phyloP scores from a whole-genome alignment of 371 early-diverging fungal species.

The Mortierella sp. region DNA sequence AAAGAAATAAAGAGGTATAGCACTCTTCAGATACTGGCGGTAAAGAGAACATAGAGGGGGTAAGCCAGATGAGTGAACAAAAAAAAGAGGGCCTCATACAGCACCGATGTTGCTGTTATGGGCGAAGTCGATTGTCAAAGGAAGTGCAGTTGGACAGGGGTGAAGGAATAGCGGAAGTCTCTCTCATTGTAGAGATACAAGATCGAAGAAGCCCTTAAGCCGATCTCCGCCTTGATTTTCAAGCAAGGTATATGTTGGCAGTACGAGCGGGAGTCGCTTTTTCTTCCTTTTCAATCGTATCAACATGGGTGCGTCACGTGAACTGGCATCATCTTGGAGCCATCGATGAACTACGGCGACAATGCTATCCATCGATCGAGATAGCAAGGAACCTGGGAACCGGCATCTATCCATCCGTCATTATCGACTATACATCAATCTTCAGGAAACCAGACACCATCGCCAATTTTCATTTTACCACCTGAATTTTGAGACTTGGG shows the following conservation, averaged over 20 bases:
- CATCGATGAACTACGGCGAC: background rate
- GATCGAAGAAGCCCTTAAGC: background rate
- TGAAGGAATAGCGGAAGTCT: background rate
- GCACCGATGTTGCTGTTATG: background rate
- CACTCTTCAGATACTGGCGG: no score
- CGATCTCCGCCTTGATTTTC: background rate
- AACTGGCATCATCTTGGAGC: constrained; percentile 3
- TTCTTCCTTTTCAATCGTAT: constrained; percentile 47
- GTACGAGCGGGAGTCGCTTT: constrained; percentile 2
- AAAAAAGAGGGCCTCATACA: no score
- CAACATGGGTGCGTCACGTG: constrained; percentile 48
- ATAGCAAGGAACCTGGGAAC: background rate
- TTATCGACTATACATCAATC: constrained; percentile 13
- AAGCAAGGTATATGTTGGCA: background rate
- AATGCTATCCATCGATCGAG: constrained; percentile 12
- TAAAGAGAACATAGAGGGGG: no score
- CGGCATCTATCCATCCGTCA: constrained; percentile 21
- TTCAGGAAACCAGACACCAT: background rate
- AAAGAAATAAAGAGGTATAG: no score
- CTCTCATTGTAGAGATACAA: no score
- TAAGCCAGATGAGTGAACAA: no score
- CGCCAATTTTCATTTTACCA: background rate
- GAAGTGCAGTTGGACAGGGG: no score
- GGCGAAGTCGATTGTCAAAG: background rate
- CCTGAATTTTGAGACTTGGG: background rate